Evolutionary conservation across 768 basidiomycete species (phyloP), one percentile per base, ranked within the genome.

Genomic region (Suillus decipiens): DNA sequence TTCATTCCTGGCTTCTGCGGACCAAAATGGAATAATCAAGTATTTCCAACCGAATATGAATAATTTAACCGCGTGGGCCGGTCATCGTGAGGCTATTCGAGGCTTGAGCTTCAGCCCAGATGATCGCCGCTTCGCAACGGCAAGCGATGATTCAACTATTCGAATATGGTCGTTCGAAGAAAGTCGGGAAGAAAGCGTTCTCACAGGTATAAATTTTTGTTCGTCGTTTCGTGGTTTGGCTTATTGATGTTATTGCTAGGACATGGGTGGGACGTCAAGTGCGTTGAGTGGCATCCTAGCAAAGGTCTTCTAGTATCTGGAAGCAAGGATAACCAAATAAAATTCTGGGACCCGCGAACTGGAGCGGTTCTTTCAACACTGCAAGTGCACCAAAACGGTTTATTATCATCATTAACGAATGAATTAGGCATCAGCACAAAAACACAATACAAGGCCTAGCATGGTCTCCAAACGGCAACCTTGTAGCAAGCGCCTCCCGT

Each of bases 21-120:
- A 99, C 80, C 93, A 95, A 74, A 86, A 82, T 42, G 97, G 97
- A 10, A 84, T 94, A 63, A 95, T 99, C 82, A 99, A 99, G 77
- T 99, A 99, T 78, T 99, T 98, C 72, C 95, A 98, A 68, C 94
- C 94, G 39, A 97, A 98, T 76, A 95, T 99, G 92, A 99, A 98
- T 82, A 99, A 99, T 74, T 79, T 99, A 69, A 93, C 92, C 7
- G 93, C 93, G 19, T 96, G 95, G 86, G 84, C 89, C 51, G 97
- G 95, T 0, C 96, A 97, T 60, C 84, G 90, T n/a, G 96, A 98
- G 75, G 93, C 95, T 8, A 92, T 98, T 64, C 86, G 96, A 42
- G 95, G 94, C 0, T 79, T 98, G 41, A 92, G 86, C 64, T 99
- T 96, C 75, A 92, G 93, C 69, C 95, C 96, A 15, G 89, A 97